Evolutionary conservation across 805 yeast genomes (phyloP), one percentile per base, ranked within the genome.

Genomic region (Metschnikowia lachancei): DNA sequence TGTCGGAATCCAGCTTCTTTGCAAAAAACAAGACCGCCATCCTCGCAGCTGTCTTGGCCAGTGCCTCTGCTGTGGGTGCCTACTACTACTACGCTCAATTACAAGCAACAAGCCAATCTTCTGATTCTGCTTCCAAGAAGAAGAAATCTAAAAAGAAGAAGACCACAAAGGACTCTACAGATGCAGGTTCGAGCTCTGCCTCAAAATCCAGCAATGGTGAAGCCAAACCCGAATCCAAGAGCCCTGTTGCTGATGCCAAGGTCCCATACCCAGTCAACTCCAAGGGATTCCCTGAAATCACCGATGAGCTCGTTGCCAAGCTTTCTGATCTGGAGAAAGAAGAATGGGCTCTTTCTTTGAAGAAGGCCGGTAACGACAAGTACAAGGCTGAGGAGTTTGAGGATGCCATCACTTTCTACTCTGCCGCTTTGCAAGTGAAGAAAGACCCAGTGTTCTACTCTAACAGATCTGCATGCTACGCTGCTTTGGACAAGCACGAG

Each of bases 401-500:
- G 45, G 75, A 76, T n/a, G 98, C 98, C 36, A 80, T 90, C 59
- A 80, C 78, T 37, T 84, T 76, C 66, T 94, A 94, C 73, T 66
- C 87, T 36, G 80, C 78, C 47, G 98, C 99, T 10, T 74, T 94
- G 56, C 63, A 74, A 45, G 75, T 88, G 61, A 84, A 85, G 63
- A 68, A 76, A 56, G 97, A 94, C 67, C 90, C 97, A 4, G 86
- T 91, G 30, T 94, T 79, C 71, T 92, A 84, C 72, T 89, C 97
- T 51, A 94, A 94, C 75, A 83, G 97, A 69, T 90, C 98, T 24
- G 99, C 99, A 14, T 92, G 97, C 69, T 87, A 87, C 70, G 86
- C 91, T 42, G 88, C 95, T 8, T 73, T 87, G 55, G 80, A 82
- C 53, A 80, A 90, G 52, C 82, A 81, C 63, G 89, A 87, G 58